Percentiles rank a stretch among this genome's conserved stretches.
phyloP scores from a whole-genome alignment of 2,329 filamentous ascomycete genomes.

The Thielaviopsis populi region DNA sequence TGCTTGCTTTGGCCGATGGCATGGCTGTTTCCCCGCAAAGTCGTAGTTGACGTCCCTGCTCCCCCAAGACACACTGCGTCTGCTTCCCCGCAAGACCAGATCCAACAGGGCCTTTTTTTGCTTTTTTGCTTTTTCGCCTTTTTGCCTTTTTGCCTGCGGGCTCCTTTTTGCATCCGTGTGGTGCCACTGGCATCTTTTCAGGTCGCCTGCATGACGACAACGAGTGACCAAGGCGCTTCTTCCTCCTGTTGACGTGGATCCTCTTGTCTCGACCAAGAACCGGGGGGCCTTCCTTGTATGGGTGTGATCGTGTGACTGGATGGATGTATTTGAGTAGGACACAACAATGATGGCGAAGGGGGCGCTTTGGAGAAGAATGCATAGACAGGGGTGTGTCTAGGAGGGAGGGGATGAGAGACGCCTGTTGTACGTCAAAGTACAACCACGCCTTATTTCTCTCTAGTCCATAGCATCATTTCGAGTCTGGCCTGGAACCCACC shows the following conservation, averaged over 20 bases:
- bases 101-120: neutral
- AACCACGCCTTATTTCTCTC: neutral
- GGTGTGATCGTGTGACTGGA: neutral
- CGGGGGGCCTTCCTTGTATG: neutral
- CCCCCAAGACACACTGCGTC: neutral
- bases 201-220: neutral
- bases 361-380: neutral
- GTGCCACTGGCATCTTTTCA: neutral
- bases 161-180: neutral
- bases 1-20: neutral
- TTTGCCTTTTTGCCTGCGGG: no score
- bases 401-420: neutral
- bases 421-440: neutral
- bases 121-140: neutral
- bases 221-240: neutral
- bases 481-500: no score
- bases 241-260: neutral
- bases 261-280: neutral
- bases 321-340: neutral
- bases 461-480: no score
- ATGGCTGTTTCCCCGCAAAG: conserved; percentile 5
- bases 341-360: neutral
- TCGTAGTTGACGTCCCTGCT: neutral
- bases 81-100: neutral
- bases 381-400: neutral